Evolutionary conservation across 306 rosid genomes (phyloP).

Genomic region (Aeschynomene evenia): DNA sequence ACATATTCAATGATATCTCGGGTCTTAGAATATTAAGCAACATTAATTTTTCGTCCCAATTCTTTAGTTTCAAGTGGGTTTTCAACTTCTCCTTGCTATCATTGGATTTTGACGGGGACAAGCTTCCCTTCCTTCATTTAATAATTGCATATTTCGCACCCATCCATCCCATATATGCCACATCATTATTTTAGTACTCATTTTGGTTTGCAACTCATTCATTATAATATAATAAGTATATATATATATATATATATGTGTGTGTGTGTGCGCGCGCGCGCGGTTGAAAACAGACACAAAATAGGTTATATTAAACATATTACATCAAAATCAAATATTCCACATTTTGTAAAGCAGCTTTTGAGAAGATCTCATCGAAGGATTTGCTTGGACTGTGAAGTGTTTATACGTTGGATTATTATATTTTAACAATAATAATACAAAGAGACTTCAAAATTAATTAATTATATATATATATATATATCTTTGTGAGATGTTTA

Average conservation of each 20-base stretch:
- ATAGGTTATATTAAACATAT: background rate
- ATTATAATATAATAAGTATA: too few relatives aligned
- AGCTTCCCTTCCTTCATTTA: slow-evolving; percentile 27
- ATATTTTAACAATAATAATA: too few relatives aligned
- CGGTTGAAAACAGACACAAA: background rate
- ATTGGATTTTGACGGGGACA: background rate
- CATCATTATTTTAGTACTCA: background rate
- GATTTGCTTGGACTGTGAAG: too few relatives aligned
- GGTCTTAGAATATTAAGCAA: background rate
- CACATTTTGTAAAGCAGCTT: background rate
- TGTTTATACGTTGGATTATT: too few relatives aligned
- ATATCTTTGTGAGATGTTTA: too few relatives aligned
- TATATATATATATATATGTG: too few relatives aligned
- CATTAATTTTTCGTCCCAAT: slow-evolving; percentile 19
- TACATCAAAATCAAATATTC: background rate
- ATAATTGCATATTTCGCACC: slow-evolving; percentile 9
- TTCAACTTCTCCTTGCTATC: slow-evolving; percentile 18
- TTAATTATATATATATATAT: too few relatives aligned
- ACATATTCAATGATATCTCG: slow-evolving; percentile 31
- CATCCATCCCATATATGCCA: slow-evolving; percentile 5
- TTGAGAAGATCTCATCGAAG: background rate
- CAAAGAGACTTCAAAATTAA: too few relatives aligned
- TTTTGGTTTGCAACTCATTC: background rate
- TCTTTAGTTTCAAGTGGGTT: slow-evolving; percentile 33
- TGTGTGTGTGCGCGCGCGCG: too few relatives aligned